Conservation (phyloP, 2,329 filamentous ascomycete genomes). For the Xylariaceae sp. region DNA sequence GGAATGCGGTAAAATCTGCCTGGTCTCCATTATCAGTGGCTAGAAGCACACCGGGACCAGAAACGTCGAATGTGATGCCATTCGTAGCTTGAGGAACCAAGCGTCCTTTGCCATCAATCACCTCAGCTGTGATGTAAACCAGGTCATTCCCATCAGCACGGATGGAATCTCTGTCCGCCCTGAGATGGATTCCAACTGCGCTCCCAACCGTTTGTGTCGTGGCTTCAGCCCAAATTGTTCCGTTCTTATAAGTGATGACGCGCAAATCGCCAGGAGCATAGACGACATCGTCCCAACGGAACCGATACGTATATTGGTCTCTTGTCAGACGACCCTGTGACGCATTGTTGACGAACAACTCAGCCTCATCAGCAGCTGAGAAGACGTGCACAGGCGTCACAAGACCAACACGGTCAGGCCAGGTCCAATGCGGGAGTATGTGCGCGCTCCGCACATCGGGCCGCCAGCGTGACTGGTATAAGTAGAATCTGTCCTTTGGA, state of each 20-base stretch:
- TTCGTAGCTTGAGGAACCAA: constrained; percentile 41
- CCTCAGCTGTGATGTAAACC: constrained; percentile 41
- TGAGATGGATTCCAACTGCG: constrained; percentile 35
- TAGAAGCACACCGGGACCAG: constrained; percentile 42
- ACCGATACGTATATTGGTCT: constrained; percentile 39
- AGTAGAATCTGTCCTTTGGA: constrained; percentile 50
- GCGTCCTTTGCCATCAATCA: constrained; percentile 41
- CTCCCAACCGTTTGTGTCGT: constrained; percentile 38
- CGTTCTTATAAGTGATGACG: constrained; percentile 47
- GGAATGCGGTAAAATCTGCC: constrained; percentile 40
- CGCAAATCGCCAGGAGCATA: constrained; percentile 45
- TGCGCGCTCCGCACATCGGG: constrained; percentile 45
- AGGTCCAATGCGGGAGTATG: constrained; percentile 54
- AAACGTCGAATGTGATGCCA: constrained; percentile 40
- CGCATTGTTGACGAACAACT: constrained; percentile 49
- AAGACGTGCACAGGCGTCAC: constrained; percentile 53
- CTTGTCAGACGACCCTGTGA: constrained; percentile 40
- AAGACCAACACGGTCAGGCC: constrained; percentile 44
- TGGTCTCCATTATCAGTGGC: constrained; percentile 50
- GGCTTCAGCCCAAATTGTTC: constrained; percentile 42
- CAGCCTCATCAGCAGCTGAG: constrained; percentile 47
- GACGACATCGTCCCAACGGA: constrained; percentile 48
- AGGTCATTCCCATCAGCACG: constrained; percentile 41
- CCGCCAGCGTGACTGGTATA: constrained; percentile 52
- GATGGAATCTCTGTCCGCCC: constrained; percentile 38